Evolutionary conservation across 495 filamentous ascomycete species (phyloP).

Genomic region (Penicillium nucicola): DNA sequence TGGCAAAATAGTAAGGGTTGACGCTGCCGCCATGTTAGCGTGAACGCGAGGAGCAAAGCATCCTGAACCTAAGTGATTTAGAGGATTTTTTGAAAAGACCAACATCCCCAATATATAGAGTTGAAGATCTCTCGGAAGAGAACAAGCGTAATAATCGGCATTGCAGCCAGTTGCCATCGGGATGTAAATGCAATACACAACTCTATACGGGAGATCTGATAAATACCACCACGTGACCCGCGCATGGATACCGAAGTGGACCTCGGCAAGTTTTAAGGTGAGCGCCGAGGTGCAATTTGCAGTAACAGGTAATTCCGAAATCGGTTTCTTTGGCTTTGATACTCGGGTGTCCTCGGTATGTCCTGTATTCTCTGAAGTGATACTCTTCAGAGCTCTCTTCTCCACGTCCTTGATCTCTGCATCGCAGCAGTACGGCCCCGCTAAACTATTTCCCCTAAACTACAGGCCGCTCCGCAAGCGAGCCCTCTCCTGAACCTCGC

Average conservation of each 20-base stretch:
- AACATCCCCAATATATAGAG: too few species aligned
- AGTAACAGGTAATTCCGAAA: neutral
- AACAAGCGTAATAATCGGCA: too few species aligned
- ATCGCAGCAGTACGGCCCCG: slow-evolving; percentile 10
- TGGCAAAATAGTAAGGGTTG: too few species aligned
- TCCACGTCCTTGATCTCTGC: neutral
- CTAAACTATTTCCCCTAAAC: slow-evolving; percentile 22
- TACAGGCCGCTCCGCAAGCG: slow-evolving; percentile 4
- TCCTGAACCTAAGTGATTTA: too few species aligned
- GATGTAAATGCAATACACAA: too few species aligned
- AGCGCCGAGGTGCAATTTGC: slow-evolving; percentile 33
- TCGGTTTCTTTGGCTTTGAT: neutral
- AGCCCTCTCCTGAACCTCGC: slow-evolving; percentile 6
- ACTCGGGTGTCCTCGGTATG: slow-evolving; percentile 8
- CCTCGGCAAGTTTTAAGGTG: slow-evolving; percentile 37
- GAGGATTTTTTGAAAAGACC: too few species aligned
- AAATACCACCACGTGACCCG: neutral
- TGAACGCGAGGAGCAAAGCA: too few species aligned
- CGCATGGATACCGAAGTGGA: slow-evolving; percentile 20
- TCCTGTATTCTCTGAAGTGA: neutral
- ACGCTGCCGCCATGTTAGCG: too few species aligned
- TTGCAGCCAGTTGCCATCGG: too few species aligned
- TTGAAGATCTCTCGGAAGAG: too few species aligned
- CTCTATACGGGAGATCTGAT: too few species aligned
- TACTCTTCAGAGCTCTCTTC: neutral